Evolutionary conservation across 768 basidiomycete species (phyloP), one percentile per base, ranked within the genome.

Genomic region (Chalciporus piperatus): DNA sequence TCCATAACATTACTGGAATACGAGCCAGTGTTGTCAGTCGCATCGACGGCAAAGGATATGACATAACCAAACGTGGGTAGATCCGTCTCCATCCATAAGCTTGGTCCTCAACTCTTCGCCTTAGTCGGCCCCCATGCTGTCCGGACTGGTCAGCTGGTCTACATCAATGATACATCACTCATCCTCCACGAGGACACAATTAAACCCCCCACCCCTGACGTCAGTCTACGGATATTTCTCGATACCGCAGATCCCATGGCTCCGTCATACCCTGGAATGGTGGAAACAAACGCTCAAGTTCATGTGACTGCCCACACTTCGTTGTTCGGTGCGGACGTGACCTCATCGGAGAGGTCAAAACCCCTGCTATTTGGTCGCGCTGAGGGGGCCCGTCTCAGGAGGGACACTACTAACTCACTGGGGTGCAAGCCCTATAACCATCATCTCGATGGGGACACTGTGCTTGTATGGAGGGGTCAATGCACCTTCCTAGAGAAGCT

Each of bases 401-500:
- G 73, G 22, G 84, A 83, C 37, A 51, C 55, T 4, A 61, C 62
- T 35, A 91, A 92, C 60, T 49, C 55, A 0, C 69, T 74, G 13
- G 91, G 90, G 6, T 92, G 90, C 61, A 43, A 53, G 6, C 75
- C 80, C 6, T 90, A 84, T 67, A 60, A 67, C 1, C 63, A 75
- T 35, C 46, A 65, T 4, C 79, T 83, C 56, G 67, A 72, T 11
- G 75, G 78, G 43, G 79, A 75, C 39, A 75, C 81, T 5, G 64
- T 93, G 20, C 64, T 97, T 14, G 74, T 88, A 14, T 75, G 75
- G 40, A 80, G 96, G 25, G 96, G 96, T 6, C 80, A 76, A 5
- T 98, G 96, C 68, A 87, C 92, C 9, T 98, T 98, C 70, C 69
- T 92, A 13, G 80, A 90, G 57, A 99, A 99, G 71, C 75, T 95